Evolutionary conservation across 2,329 filamentous ascomycete genomes (phyloP).

Genomic region (Mariannaea elegans): DNA sequence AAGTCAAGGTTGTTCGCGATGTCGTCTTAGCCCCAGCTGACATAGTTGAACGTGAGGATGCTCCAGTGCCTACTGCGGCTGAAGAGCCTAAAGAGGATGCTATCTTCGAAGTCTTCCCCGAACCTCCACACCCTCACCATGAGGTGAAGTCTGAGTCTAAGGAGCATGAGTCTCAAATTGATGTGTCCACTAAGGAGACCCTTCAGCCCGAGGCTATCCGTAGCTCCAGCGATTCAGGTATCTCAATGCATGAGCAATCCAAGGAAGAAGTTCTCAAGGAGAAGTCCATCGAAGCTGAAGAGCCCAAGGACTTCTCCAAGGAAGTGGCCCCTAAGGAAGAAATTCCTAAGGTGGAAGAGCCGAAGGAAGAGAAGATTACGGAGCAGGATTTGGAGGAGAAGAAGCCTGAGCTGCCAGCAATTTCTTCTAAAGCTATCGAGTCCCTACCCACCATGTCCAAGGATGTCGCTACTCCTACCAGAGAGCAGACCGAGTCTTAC

Average conservation of each 20-base stretch:
- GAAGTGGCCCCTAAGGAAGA: conserved; percentile 16
- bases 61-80: neutral
- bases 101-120: conserved; percentile 27
- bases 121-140: conserved; percentile 23
- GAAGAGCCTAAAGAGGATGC: conserved; percentile 16
- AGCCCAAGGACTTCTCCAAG: conserved; percentile 3
- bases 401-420: neutral
- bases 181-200: neutral
- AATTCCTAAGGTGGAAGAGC: conserved; percentile 2
- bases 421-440: neutral
- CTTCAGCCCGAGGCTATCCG: conserved; percentile 10
- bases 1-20: conserved; percentile 9
- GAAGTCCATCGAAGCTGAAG: conserved; percentile 18
- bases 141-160: conserved; percentile 14
- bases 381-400: neutral
- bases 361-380: neutral
- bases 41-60: conserved; percentile 1
- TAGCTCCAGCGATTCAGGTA: conserved; percentile 34
- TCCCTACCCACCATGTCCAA: neutral
- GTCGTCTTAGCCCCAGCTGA: conserved; percentile 6
- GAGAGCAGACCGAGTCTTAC: conserved; percentile 12
- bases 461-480: neutral
- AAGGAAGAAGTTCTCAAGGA: conserved; percentile 20
- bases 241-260: conserved; percentile 30
- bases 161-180: conserved; percentile 1